Percentiles rank a stretch among this genome's conserved stretches.
Evolutionary conservation across 2,329 filamentous ascomycete genomes (phyloP).

Genomic region (Epichloe coenophiala): DNA sequence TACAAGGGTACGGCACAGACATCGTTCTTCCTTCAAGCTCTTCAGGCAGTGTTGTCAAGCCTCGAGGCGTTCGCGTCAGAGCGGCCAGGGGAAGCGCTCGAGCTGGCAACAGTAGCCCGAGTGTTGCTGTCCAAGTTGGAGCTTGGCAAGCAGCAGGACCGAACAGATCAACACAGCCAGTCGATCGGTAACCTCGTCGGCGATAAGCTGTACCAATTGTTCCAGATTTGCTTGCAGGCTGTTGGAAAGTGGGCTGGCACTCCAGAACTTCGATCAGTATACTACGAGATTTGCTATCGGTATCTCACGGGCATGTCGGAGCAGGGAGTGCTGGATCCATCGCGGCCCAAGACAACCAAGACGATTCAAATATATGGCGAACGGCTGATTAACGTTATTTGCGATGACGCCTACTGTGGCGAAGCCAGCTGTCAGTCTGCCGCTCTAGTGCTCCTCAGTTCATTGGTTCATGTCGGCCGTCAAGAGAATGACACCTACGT

Average conservation of each 20-base stretch:
- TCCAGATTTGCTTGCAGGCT: conserved; percentile 72
- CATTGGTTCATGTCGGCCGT: conserved; percentile 60
- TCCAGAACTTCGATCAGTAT: conserved; percentile 61
- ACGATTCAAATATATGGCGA: conserved; percentile 57
- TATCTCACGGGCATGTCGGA: conserved; percentile 62
- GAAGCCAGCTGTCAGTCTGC: conserved; percentile 72
- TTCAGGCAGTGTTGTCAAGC: conserved; percentile 80
- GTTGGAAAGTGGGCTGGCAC: conserved; percentile 61
- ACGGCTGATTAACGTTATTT: conserved; percentile 70
- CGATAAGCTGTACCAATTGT: conserved; percentile 82
- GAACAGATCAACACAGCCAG: conserved; percentile 28
- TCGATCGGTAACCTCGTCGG: conserved; percentile 59
- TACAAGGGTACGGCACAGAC: conserved; percentile 60
- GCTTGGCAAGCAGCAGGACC: conserved; percentile 26
- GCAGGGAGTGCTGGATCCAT: conserved; percentile 32
- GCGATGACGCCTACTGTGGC: conserved; percentile 83
- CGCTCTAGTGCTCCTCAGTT: conserved; percentile 70
- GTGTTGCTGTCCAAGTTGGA: conserved; percentile 61
- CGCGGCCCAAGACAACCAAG: conserved; percentile 53
- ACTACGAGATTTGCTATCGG: conserved; percentile 84
- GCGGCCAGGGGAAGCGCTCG: conserved; percentile 55
- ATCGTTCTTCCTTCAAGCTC: conserved; percentile 69
- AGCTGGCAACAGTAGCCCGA: conserved; percentile 65
- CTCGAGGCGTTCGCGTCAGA: conserved; percentile 65
- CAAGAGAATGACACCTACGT: conserved; percentile 60